Conservation (phyloP, 2,329 filamentous ascomycete genomes). For the Fusarium pseudonygamai region DNA sequence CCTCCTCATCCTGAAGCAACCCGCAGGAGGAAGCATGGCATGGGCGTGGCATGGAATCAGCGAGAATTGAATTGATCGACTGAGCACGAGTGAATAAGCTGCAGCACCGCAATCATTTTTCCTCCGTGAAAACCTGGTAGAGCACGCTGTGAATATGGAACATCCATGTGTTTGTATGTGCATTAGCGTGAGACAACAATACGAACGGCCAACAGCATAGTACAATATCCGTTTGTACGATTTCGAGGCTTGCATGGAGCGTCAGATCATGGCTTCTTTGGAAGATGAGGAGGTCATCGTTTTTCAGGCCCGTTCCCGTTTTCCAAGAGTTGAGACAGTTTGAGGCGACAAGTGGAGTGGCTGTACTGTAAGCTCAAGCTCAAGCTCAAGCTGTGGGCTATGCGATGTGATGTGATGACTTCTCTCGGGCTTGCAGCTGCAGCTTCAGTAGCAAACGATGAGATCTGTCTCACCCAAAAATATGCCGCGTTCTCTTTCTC, state of each 20-base stretch:
- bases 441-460: background rate
- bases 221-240: background rate
- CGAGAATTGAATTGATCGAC: background rate
- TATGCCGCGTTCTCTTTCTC: background rate
- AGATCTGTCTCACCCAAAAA: constrained; percentile 1
- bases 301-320: background rate
- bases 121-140: background rate
- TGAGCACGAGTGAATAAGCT: background rate
- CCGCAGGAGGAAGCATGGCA: background rate
- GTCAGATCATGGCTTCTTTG: background rate
- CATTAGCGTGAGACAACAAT: constrained; percentile 7
- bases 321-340: background rate
- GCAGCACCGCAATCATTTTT: background rate
- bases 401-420: background rate
- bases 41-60: background rate
- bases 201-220: background rate
- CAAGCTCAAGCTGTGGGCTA: background rate
- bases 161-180: background rate
- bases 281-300: background rate
- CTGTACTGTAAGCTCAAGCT: background rate
- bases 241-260: background rate
- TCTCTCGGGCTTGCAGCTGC: background rate
- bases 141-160: background rate
- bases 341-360: background rate
- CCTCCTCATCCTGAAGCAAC: background rate